Base-by-base conservation (phyloP, 176 grass and related monocot species). In the Rhipidocladum racemiflorum region DNA sequence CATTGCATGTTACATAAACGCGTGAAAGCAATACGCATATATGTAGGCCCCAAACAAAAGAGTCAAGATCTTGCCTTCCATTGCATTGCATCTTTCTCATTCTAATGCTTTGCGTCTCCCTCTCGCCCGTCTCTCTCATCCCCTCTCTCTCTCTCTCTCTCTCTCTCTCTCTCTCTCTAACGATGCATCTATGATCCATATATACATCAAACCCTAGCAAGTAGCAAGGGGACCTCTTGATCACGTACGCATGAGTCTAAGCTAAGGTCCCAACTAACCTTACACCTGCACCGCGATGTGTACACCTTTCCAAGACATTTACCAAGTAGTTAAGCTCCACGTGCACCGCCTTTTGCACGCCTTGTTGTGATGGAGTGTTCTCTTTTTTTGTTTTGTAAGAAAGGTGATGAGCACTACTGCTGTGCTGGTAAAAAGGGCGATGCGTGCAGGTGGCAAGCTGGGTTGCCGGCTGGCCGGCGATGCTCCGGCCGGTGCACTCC, bases 281-380 rank as follows among this genome's bases (percentile, higher is more conserved):
- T n/a, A n/a, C n/a, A n/a, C 51, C 13, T 9, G 20, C 3, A 55
- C 21, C 3, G 50, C 8, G 50, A 9, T n/a, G 1, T 36, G 35
- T 36, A 6, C 0, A 38, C 39, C 17, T 43, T 44, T 25, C 39
- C 39, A 43, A 7, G 15, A 0, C 1, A 2, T 2, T n/a, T 49
- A 49, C 76, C 76, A 35, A 65, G 68, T 68, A 2, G 77, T 4
- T 2, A 16, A 80, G n/a, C n/a, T 54, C 77, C 77, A 80, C 63
- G 77, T 80, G 77, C 77, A n/a, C 61, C 2, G 16, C 28, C 45
- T 35, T 64, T 77, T 1, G 25, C 54, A 43, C 38, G 74, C 2
- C 55, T 44, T 77, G 36, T 44, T 77, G 36, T 7, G 12, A 75
- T 56, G 21, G 24, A 29, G 68, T 18, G 68, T 30, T 30, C n/a